A percentile compares a stretch with the other conserved stretches of the same genome.
Evolutionary conservation across 2,329 filamentous ascomycete species (phyloP).

Genomic region (Xylaria multiplex): DNA sequence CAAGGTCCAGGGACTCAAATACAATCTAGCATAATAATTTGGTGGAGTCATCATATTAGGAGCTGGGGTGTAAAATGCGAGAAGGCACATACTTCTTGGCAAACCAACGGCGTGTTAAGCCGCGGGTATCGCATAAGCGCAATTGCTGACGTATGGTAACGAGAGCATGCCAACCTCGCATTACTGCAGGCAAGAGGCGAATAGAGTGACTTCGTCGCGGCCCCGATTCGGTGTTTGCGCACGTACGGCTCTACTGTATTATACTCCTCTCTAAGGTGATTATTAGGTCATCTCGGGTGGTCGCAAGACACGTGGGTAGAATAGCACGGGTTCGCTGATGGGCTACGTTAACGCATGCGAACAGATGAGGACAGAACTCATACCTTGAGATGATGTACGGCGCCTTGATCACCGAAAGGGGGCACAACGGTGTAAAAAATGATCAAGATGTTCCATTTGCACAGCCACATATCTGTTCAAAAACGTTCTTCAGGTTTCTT

Average conservation of each 20-base stretch:
- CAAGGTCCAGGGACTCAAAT: slow-evolving; percentile 54
- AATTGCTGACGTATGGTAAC: slow-evolving; percentile 2
- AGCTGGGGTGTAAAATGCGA: slow-evolving; percentile 18
- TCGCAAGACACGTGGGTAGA: not conserved
- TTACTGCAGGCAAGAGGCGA: not conserved
- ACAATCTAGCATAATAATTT: slow-evolving; percentile 59
- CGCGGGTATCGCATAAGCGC: not conserved
- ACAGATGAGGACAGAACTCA: slow-evolving; percentile 6
- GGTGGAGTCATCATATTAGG: slow-evolving; percentile 53
- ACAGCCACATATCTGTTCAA: slow-evolving; percentile 40
- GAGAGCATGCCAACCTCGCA: not conserved
- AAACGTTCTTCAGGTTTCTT: slow-evolving; percentile 55
- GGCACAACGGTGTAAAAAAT: slow-evolving; percentile 26
- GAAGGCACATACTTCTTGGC: slow-evolving; percentile 9
- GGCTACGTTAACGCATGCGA: slow-evolving; percentile 1
- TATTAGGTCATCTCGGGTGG: not conserved
- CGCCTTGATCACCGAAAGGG: not conserved
- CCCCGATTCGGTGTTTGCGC: not conserved
- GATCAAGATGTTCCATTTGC: slow-evolving; percentile 16
- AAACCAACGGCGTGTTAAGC: not conserved
- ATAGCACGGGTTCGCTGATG: slow-evolving; percentile 8
- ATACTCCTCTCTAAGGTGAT: not conserved
- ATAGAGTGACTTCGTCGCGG: not conserved
- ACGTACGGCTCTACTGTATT: not conserved
- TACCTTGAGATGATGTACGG: slow-evolving; percentile 17